phyloP scores from a whole-genome alignment of 495 filamentous ascomycete species.

The Aspergillus baeticus region DNA sequence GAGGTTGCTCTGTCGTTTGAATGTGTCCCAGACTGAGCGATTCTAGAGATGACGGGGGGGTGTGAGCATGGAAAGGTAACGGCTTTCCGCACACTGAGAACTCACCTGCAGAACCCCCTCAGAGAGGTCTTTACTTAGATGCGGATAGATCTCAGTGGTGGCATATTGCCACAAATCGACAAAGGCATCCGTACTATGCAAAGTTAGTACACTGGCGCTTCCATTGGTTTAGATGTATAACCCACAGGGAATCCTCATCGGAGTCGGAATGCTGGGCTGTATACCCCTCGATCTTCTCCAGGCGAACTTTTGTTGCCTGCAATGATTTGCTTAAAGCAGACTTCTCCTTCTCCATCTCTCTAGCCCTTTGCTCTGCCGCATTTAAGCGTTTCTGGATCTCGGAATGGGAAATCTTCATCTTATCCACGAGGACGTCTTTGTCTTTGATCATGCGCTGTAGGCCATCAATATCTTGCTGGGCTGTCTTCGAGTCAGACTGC shows the following conservation, averaged over 20 bases:
- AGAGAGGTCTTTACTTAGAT: conserved; percentile 17
- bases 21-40: neutral
- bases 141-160: conserved; percentile 13
- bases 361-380: neutral
- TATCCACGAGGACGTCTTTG: conserved; percentile 15
- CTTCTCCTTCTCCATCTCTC: neutral
- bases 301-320: conserved; percentile 11
- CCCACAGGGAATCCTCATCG: conserved; percentile 18
- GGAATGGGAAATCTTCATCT: conserved; percentile 11
- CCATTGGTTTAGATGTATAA: neutral
- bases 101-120: conserved; percentile 17
- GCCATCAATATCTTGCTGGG: conserved; percentile 10
- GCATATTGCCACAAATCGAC: conserved; percentile 17
- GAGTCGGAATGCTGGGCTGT: conserved; percentile 6
- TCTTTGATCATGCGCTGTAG: conserved; percentile 17
- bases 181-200: conserved; percentile 13
- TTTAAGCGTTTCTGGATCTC: neutral
- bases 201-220: neutral
- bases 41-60: neutral
- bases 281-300: conserved; percentile 12
- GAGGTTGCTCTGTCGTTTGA: conserved; percentile 1
- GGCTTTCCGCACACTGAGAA: neutral
- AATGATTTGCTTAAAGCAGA: conserved; percentile 5
- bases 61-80: neutral
- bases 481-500: conserved; percentile 9